Base-by-base conservation (phyloP, 1,139 yeast genomes). In the Torulaspora globosa region DNA sequence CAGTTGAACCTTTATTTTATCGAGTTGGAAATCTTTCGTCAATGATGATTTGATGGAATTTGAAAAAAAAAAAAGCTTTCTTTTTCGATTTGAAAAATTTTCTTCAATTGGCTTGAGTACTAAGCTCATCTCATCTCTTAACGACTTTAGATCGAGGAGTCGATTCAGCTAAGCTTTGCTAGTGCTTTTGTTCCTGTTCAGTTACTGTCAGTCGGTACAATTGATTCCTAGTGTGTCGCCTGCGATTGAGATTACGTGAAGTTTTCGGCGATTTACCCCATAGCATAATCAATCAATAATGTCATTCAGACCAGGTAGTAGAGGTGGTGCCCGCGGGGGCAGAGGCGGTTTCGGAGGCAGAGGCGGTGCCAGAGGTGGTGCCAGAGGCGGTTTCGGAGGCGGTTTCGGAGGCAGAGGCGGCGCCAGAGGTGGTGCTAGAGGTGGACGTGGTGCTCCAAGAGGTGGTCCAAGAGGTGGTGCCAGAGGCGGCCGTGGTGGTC, bases 401-500 rank as follows among this genome's bases (percentile, higher is more conserved):
- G 21, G 21, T 4, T 19, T 19, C 5, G 80, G 81, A 55, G 80
- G 81, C 46, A 62, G 71, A 53, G 61, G 81, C 55, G 28, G 29
- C 8, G n/a, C 29, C 29, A 26, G 29, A 26, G 29, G 29, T 26
- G 29, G 29, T 11, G n/a, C 12, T 26, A n/a, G 29, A 10, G 81
- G 82, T 56, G 81, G 82, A 38, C 44, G 44, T 55, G 78, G 79
- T 37, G 84, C 12, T 15, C 19, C 34, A 18, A 37, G 40, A 37
- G 89, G 90, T 49, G 89, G 88, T 40, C 71, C 79, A 49, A 71
- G 86, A 57, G 84, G 87, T 54, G 78, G 84, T 57, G 63, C 74
- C 57, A 86, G 86, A 58, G 97, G 97, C 68, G 78, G 80, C 40
- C 71, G 79, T 49, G 72, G 86, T 57, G 84, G 86, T 55, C 78